These are phyloP conservation scores for Rhodotorula graminis DNA, from an alignment of 768 basidiomycete genomes.

Conservation along the genomic window DNA sequence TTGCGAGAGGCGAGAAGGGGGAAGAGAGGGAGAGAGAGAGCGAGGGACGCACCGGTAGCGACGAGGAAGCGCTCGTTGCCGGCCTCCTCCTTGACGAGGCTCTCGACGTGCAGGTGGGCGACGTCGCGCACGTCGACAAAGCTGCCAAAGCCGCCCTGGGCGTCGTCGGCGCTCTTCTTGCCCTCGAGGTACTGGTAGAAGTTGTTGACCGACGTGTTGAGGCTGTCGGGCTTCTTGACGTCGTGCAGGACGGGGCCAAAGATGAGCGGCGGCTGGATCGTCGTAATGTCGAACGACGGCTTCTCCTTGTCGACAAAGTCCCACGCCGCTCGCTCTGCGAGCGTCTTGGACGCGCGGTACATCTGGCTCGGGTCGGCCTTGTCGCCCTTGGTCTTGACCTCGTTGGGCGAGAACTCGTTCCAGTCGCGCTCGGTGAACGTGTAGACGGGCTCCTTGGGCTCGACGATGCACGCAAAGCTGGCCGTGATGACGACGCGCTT, in stretches of 20 bases:
- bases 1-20: too few species aligned
- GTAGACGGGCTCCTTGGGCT: constrained; percentile 41
- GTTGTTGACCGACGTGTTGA: constrained; percentile 46
- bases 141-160: constrained; percentile 18
- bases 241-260: constrained; percentile 47
- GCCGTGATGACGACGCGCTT: constrained; percentile 68
- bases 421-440: constrained; percentile 53
- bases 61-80: constrained; percentile 40
- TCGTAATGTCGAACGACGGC: constrained; percentile 53
- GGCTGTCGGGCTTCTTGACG: constrained; percentile 43
- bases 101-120: constrained; percentile 45
- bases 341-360: constrained; percentile 62
- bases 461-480: constrained; percentile 52
- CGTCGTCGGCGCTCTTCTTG: constrained; percentile 33
- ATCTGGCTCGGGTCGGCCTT: constrained; percentile 48
- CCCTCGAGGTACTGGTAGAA: constrained; percentile 39
- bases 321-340: constrained; percentile 64
- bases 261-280: constrained; percentile 34
- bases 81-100: constrained; percentile 41
- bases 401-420: constrained; percentile 55
- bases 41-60: constrained; percentile 9
- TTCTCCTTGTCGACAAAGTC: constrained; percentile 51
- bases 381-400: constrained; percentile 54
- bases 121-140: constrained; percentile 50
- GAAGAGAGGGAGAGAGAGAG: neutral